These are phyloP conservation scores for Trichoderma sp. DNA, from an alignment of 2,329 filamentous ascomycete species.

Conservation along the genomic window DNA sequence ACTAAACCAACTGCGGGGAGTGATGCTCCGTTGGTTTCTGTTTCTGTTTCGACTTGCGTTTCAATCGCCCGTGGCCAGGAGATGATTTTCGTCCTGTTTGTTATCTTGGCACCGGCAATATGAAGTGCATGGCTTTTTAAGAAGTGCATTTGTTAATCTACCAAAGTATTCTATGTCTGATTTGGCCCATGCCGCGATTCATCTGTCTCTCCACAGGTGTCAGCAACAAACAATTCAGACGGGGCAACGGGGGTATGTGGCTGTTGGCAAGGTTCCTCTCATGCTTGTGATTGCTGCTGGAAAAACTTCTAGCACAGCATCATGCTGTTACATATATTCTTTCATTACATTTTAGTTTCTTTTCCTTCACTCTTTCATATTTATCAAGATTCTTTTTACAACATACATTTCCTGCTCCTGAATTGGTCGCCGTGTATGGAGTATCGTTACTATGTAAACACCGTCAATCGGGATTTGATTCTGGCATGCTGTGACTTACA, in stretches of 20 bases:
- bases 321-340: background rate
- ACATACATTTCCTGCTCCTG: background rate
- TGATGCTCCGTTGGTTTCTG: background rate
- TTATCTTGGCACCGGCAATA: background rate
- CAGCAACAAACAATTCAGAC: background rate
- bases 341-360: background rate
- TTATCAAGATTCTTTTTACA: background rate
- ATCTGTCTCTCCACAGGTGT: background rate
- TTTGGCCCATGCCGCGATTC: background rate
- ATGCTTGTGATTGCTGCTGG: background rate
- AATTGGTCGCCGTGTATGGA: background rate
- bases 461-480: background rate
- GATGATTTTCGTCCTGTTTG: slow-evolving; percentile 2
- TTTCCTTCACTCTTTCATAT: background rate
- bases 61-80: background rate
- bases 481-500: background rate
- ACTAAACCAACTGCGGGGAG: background rate
- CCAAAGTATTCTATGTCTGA: background rate
- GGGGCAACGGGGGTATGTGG: background rate
- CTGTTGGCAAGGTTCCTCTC: background rate
- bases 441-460: background rate
- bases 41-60: slow-evolving; percentile 11
- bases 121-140: background rate
- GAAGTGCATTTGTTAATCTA: background rate
- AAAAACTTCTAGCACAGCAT: background rate